Evolutionary conservation across 2,329 filamentous ascomycete genomes (phyloP).

Genomic region (Claviceps capensis): DNA sequence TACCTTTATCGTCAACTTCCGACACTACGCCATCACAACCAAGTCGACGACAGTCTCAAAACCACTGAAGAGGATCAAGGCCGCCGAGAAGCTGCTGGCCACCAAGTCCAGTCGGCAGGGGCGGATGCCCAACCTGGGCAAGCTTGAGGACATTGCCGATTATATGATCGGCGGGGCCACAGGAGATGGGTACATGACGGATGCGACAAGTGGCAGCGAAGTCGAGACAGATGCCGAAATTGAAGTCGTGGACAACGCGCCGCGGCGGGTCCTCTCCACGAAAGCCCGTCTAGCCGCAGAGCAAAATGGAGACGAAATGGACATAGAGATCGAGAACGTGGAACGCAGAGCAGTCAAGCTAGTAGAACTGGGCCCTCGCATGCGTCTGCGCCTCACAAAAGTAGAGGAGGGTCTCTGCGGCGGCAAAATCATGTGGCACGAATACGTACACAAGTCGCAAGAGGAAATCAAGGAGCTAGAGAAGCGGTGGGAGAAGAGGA

Average conservation of each 20-base stretch:
- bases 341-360: conserved; percentile 84
- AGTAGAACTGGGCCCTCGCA: conserved; percentile 79
- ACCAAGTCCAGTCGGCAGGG: conserved; percentile 50
- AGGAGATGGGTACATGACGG: conserved; percentile 70
- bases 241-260: conserved; percentile 57
- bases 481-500: conserved; percentile 64
- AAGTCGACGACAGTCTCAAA: conserved; percentile 75
- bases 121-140: conserved; percentile 72
- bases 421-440: conserved; percentile 95
- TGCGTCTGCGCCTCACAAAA: conserved; percentile 82
- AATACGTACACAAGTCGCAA: conserved; percentile 75
- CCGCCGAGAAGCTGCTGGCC: conserved; percentile 65
- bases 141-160: conserved; percentile 84
- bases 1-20: conserved; percentile 70
- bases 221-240: conserved; percentile 91
- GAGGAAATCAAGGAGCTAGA: conserved; percentile 69
- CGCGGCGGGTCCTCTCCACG: conserved; percentile 48
- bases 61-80: conserved; percentile 68
- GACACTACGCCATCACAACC: conserved; percentile 92
- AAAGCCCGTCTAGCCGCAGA: conserved; percentile 29
- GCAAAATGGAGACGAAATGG: conserved; percentile 27
- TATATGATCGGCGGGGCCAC: conserved; percentile 78
- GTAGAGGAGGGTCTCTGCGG: conserved; percentile 87
- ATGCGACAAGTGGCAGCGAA: conserved; percentile 75
- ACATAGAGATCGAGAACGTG: conserved; percentile 41